phyloP scores from a whole-genome alignment of 2,329 filamentous ascomycete genomes.

The Alternaria tenuissima region DNA sequence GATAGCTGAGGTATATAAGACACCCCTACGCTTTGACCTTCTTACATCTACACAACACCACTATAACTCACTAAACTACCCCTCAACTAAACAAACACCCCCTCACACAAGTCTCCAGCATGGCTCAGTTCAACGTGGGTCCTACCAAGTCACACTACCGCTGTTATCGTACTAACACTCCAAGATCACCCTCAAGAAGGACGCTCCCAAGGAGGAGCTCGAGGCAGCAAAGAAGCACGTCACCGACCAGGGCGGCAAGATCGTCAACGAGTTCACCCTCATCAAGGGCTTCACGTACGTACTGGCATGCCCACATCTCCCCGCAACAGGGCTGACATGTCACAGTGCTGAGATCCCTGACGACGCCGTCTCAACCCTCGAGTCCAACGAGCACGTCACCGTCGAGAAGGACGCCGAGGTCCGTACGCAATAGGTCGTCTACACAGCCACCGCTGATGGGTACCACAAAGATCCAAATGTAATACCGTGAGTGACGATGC shows the following conservation, averaged over 20 bases:
- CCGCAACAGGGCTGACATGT: slow-evolving; percentile 10
- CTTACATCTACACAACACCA: slow-evolving; percentile 17
- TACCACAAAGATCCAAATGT: slow-evolving; percentile 16
- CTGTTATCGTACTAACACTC: not conserved
- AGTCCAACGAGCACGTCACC: slow-evolving; percentile 74
- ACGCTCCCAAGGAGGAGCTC: slow-evolving; percentile 71
- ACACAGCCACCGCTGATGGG: slow-evolving; percentile 10
- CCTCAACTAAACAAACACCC: not conserved
- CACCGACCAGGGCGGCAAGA: slow-evolving; percentile 78
- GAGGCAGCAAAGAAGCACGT: slow-evolving; percentile 81
- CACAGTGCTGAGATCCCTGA: slow-evolving; percentile 75
- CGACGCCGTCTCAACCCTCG: slow-evolving; percentile 71
- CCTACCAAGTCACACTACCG: not conserved
- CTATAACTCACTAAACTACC: slow-evolving; percentile 1
- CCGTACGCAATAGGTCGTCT: slow-evolving; percentile 69
- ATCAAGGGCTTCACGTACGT: slow-evolving; percentile 94
- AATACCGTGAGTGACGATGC: not conserved
- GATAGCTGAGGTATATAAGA: slow-evolving; percentile 34
- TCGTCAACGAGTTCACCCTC: slow-evolving; percentile 82
- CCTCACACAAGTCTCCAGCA: slow-evolving; percentile 8
- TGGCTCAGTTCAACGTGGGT: slow-evolving; percentile 30
- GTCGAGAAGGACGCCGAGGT: slow-evolving; percentile 80
- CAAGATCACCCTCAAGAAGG: slow-evolving; percentile 82
- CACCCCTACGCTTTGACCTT: slow-evolving; percentile 20
- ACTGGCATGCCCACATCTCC: not conserved